Evolutionary conservation across 2,329 filamentous ascomycete species (phyloP).

Genomic region (Periconia sp.): DNA sequence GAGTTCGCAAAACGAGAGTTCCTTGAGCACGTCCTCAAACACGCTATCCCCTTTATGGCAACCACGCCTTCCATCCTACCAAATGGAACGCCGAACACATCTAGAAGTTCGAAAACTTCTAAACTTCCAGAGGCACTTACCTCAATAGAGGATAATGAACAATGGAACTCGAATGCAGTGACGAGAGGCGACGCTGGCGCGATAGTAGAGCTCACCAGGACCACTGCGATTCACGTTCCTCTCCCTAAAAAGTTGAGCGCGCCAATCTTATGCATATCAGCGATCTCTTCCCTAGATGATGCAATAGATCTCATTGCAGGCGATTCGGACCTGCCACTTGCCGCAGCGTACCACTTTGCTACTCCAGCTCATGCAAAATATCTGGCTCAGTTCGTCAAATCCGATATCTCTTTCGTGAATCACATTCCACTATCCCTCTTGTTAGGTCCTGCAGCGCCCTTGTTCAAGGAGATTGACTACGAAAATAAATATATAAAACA

Average conservation of each 20-base stretch:
- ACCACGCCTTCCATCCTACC: neutral
- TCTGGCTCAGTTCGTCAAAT: conserved; percentile 61
- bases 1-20: conserved; percentile 65
- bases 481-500: conserved; percentile 23
- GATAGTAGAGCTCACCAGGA: conserved; percentile 34
- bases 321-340: conserved; percentile 38
- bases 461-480: conserved; percentile 18
- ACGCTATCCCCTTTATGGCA: conserved; percentile 40
- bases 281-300: conserved; percentile 60
- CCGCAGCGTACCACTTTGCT: conserved; percentile 62
- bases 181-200: conserved; percentile 32
- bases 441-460: conserved; percentile 37
- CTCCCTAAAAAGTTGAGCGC: conserved; percentile 48
- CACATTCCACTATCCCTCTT: conserved; percentile 63
- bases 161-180: conserved; percentile 27
- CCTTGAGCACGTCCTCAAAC: conserved; percentile 54
- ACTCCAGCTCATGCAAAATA: conserved; percentile 61
- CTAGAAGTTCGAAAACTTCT: conserved; percentile 16
- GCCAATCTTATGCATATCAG: conserved; percentile 54
- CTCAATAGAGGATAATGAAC: conserved; percentile 16
- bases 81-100: conserved; percentile 3
- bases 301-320: conserved; percentile 56
- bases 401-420: conserved; percentile 61
- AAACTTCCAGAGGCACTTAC: conserved; percentile 10
- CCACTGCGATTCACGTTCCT: conserved; percentile 6